Conservation (phyloP, 2,329 filamentous ascomycete species). For the Colletotrichum sp. region DNA sequence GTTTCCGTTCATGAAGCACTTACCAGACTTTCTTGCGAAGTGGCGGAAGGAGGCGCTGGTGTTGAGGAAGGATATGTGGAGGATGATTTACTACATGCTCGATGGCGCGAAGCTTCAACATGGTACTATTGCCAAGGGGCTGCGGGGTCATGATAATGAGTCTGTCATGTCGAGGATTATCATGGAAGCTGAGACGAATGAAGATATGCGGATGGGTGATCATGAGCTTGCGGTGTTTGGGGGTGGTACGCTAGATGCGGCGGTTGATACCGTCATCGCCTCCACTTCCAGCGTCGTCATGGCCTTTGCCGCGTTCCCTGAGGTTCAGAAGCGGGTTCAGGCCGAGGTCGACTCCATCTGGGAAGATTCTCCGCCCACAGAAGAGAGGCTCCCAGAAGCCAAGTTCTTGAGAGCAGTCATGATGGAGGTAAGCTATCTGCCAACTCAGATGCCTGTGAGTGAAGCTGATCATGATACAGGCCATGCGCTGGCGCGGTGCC, state of each 20-base stretch:
- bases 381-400: constrained; percentile 26
- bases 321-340: constrained; percentile 27
- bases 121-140: constrained; percentile 20
- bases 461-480: constrained; percentile 16
- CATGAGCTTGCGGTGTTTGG: constrained; percentile 7
- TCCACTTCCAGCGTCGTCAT: constrained; percentile 12
- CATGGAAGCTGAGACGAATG: constrained; percentile 36
- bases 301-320: constrained; percentile 26
- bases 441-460: neutral
- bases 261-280: neutral
- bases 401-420: constrained; percentile 29
- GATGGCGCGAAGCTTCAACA: constrained; percentile 34
- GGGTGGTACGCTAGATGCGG: neutral
- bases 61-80: constrained; percentile 39
- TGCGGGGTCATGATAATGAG: constrained; percentile 42
- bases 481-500: constrained; percentile 42
- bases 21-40: constrained; percentile 48
- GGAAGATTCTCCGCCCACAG: constrained; percentile 29
- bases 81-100: constrained; percentile 43
- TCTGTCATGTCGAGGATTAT: constrained; percentile 48
- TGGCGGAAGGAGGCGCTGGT: constrained; percentile 51
- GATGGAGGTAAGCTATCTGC: constrained; percentile 1
- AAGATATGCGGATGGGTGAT: neutral
- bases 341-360: constrained; percentile 31
- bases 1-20: constrained; percentile 35